These are phyloP conservation scores for Cryptococcus sp. DNA, from an alignment of 1,284 basidiomycete species.

Conservation along the genomic window DNA sequence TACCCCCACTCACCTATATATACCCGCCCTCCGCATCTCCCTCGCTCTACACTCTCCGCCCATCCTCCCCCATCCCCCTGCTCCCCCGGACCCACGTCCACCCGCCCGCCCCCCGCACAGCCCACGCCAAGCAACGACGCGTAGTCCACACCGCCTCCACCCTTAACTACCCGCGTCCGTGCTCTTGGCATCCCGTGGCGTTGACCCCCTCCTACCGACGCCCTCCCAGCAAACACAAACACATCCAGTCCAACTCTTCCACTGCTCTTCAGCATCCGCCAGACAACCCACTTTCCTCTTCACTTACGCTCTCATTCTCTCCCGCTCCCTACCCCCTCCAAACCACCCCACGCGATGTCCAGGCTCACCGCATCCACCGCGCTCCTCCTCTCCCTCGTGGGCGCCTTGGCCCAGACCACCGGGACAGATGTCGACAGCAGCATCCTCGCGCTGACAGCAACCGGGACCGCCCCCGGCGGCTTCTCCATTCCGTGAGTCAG, in stretches of 20 bases:
- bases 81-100: too few species aligned
- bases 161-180: too few species aligned
- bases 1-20: too few species aligned
- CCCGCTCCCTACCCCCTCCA: neutral
- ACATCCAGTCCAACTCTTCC: neutral
- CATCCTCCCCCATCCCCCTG: too few species aligned
- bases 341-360: slow-evolving; percentile 14
- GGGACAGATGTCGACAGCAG: slow-evolving; percentile 17
- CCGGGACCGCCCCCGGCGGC: slow-evolving; percentile 27
- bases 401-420: slow-evolving; percentile 15
- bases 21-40: too few species aligned
- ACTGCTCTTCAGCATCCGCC: slow-evolving; percentile 5
- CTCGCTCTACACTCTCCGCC: too few species aligned
- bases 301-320: neutral
- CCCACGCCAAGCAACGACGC: neutral
- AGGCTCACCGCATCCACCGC: slow-evolving; percentile 10
- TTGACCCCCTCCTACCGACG: neutral
- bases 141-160: too few species aligned
- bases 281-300: neutral
- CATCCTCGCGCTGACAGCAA: slow-evolving; percentile 32
- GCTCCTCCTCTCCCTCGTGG: slow-evolving; percentile 20
- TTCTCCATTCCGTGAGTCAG: slow-evolving; percentile 44
- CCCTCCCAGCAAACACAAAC: neutral
- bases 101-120: neutral
- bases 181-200: neutral